Conservation (phyloP, 768 basidiomycete species). For the Lanmaoa rubissima region DNA sequence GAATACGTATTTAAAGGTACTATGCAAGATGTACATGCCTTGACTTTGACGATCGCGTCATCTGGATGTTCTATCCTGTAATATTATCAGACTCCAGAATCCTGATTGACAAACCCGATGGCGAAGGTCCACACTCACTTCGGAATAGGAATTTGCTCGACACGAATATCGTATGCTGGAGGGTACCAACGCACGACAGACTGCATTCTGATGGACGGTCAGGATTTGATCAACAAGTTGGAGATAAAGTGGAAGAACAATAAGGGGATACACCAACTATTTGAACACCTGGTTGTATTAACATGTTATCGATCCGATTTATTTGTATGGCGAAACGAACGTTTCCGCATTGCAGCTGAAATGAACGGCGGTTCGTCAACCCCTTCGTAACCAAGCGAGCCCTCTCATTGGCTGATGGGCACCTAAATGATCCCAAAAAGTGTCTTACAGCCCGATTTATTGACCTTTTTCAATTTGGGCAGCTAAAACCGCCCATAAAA, state of each 20-base stretch:
- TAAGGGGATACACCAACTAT: neutral
- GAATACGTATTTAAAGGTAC: neutral
- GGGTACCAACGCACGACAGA: conserved; percentile 57
- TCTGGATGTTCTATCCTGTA: conserved; percentile 67
- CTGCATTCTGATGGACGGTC: conserved; percentile 12
- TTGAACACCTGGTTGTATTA: neutral
- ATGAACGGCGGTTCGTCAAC: no score
- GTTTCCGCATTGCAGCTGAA: no score
- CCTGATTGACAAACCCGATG: neutral
- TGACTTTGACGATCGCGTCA: conserved; percentile 76
- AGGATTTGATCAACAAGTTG: neutral
- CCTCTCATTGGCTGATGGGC: no score
- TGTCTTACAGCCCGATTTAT: no score
- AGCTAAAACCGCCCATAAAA: no score
- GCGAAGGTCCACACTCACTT: conserved; percentile 36
- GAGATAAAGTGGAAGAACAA: neutral
- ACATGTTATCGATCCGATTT: neutral
- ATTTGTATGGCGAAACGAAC: no score
- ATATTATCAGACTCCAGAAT: neutral
- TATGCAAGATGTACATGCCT: conserved; percentile 38
- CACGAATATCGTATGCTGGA: conserved; percentile 65
- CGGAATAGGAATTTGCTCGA: conserved; percentile 61
- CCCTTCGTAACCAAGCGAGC: no score
- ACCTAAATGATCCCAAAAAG: no score
- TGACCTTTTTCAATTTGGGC: no score